phyloP scores from a whole-genome alignment of 2,329 filamentous ascomycete genomes.

The Epichloe festucae region DNA sequence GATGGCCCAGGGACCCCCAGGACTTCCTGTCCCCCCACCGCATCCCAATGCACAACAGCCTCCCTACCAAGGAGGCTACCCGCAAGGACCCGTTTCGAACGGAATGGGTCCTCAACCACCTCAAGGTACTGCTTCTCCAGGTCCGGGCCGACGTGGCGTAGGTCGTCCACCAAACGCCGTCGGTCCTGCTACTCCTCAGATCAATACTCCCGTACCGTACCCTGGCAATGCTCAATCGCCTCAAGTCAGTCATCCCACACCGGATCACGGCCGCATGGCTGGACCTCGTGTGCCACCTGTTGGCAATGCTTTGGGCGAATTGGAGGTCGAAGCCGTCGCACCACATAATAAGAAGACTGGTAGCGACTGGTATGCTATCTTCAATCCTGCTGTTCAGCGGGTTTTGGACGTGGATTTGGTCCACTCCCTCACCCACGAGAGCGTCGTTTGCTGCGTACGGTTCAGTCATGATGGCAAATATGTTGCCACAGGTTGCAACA shows the following conservation, averaged over 20 bases:
- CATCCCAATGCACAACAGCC: constrained; percentile 53
- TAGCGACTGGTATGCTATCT: constrained; percentile 90
- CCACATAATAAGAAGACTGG: constrained; percentile 80
- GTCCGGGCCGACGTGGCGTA: constrained; percentile 61
- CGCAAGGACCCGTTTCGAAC: constrained; percentile 42
- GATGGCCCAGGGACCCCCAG: constrained; percentile 68
- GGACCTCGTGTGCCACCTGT: constrained; percentile 36
- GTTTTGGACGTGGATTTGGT: constrained; percentile 87
- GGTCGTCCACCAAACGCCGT: constrained; percentile 48
- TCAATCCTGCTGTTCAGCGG: constrained; percentile 83
- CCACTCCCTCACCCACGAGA: constrained; percentile 85
- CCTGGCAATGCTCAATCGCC: constrained; percentile 72
- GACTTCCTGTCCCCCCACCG: constrained; percentile 45
- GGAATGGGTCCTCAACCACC: constrained; percentile 76
- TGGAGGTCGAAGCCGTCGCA: constrained; percentile 76
- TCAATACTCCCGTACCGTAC: constrained; percentile 78
- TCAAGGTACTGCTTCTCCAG: constrained; percentile 75
- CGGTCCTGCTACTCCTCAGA: constrained; percentile 79
- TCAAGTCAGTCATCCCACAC: constrained; percentile 74
- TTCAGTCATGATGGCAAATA: constrained; percentile 95
- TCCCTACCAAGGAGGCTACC: constrained; percentile 60
- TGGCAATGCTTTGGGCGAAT: constrained; percentile 62
- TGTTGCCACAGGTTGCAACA: constrained; percentile 92
- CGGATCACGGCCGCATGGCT: constrained; percentile 46
- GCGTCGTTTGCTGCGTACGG: constrained; percentile 93